Percentiles rank a stretch among this genome's conserved stretches.
Conservation (phyloP, 257 asterid species). For the Mentha longifolia region DNA sequence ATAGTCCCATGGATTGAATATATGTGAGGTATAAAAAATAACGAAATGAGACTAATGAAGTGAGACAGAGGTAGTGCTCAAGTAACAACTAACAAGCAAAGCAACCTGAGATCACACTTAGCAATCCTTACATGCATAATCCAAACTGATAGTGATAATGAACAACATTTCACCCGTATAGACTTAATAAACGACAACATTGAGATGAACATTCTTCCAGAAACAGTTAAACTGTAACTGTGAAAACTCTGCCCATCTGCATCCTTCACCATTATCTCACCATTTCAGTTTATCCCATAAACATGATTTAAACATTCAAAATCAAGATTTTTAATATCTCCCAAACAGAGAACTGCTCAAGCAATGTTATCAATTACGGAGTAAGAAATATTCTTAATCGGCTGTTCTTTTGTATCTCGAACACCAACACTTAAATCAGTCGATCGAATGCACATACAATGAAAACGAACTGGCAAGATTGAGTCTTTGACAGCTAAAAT, state of each 20-base stretch:
- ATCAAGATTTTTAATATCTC: not conserved
- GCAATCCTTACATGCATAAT: not conserved
- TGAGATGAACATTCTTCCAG: not conserved
- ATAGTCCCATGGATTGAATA: too few relatives aligned
- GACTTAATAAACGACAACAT: not conserved
- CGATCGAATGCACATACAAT: not conserved
- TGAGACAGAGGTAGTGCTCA: not conserved
- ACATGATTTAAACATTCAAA: not conserved
- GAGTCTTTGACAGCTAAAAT: constrained; percentile 9
- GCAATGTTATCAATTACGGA: not conserved
- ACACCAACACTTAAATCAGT: not conserved
- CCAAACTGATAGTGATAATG: constrained; percentile 4
- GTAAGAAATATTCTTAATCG: not conserved
- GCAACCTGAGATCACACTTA: not conserved
- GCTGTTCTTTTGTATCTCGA: not conserved
- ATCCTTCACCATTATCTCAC: not conserved
- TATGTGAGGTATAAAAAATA: too few relatives aligned
- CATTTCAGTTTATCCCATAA: not conserved
- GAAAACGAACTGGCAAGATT: not conserved
- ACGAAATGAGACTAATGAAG: too few relatives aligned
- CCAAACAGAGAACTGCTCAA: not conserved
- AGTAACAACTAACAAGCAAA: not conserved
- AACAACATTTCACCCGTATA: not conserved
- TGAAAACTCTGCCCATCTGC: not conserved
- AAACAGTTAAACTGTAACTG: not conserved